phyloP scores from a whole-genome alignment of 2,329 filamentous ascomycete species.

The Aspergillus pseudonomiae region DNA sequence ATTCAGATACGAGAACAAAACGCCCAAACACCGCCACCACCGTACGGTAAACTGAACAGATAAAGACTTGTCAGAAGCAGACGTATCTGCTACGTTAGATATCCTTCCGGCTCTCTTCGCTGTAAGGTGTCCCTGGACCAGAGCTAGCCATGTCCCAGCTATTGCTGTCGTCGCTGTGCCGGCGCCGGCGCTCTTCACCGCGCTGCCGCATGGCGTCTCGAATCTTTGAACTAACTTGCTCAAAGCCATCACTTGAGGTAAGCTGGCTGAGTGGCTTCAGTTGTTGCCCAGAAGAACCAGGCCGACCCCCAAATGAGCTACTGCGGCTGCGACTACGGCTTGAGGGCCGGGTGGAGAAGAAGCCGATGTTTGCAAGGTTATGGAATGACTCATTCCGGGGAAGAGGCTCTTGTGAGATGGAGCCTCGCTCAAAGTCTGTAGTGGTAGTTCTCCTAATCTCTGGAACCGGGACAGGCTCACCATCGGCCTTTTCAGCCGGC shows the following conservation, averaged over 20 bases:
- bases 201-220: slow-evolving; percentile 80
- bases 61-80: neutral
- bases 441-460: slow-evolving; percentile 30
- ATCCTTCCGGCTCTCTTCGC: slow-evolving; percentile 42
- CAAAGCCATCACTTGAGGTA: slow-evolving; percentile 70
- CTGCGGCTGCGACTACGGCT: slow-evolving; percentile 76
- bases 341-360: slow-evolving; percentile 88
- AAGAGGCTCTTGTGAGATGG: slow-evolving; percentile 51
- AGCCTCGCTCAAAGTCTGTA: slow-evolving; percentile 26
- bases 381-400: slow-evolving; percentile 93
- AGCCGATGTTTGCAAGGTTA: slow-evolving; percentile 81
- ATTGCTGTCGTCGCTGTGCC: slow-evolving; percentile 47
- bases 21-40: slow-evolving; percentile 26
- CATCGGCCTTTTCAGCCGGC: slow-evolving; percentile 20
- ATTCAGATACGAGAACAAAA: slow-evolving; percentile 10
- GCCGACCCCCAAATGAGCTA: slow-evolving; percentile 66
- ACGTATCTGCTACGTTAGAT: slow-evolving; percentile 23
- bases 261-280: slow-evolving; percentile 70
- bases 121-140: slow-evolving; percentile 38
- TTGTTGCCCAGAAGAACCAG: slow-evolving; percentile 64
- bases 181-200: slow-evolving; percentile 61
- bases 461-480: slow-evolving; percentile 19
- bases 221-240: slow-evolving; percentile 83
- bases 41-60: slow-evolving; percentile 10
- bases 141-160: slow-evolving; percentile 46